Base-by-base conservation (phyloP, 495 filamentous ascomycete species). In the Neurospora hispaniola region DNA sequence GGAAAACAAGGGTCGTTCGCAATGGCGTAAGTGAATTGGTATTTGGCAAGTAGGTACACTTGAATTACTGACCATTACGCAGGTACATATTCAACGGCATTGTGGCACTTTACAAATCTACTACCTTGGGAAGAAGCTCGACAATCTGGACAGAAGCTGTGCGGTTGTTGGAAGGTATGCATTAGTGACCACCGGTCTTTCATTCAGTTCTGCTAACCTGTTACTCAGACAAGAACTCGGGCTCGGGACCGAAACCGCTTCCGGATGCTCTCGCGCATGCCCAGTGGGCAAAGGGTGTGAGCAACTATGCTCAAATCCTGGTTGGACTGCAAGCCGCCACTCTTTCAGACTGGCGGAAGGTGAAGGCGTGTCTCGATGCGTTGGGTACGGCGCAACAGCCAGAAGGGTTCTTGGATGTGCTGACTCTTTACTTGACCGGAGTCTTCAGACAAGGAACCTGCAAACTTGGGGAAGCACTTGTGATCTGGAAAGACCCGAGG, bases 371-470 rank as follows among this genome's bases (percentile, higher is more conserved):
- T 71, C 72, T 87, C n/a, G 74, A 80, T n/a, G 73, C 83, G 42
- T 66, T 87, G 9, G 75, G 80, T 8, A 78, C 79, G 38, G 38
- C 62, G 41, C 72, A 80, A 73, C 79, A 78, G 54, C 76, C 76
- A 11, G 74, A 80, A 44, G 78, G 76, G 59, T 80, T 80, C 31
- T 79, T 83, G 10, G 76, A 78, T 71, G 77, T 76, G 69, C 86
- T 82, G 78, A 86, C 42, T 73, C 83, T 82, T 1, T 98, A 98
- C 79, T 89, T 97, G 9, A 79, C 85, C 7, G 96, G 91, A 2
- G 87, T 91, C 40, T 91, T 94, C 75, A 82, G 88, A 54, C 96
- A 99, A 80, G 93, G 91, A 39, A 91, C 86, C 5, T 94, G 94
- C 27, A 84, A 92, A 59, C 83, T 95, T 11, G 83, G 86, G 23